Evolutionary conservation across 129 eudicot species (phyloP), one percentile per base, ranked within the genome.

Genomic region (Arctium minus): DNA sequence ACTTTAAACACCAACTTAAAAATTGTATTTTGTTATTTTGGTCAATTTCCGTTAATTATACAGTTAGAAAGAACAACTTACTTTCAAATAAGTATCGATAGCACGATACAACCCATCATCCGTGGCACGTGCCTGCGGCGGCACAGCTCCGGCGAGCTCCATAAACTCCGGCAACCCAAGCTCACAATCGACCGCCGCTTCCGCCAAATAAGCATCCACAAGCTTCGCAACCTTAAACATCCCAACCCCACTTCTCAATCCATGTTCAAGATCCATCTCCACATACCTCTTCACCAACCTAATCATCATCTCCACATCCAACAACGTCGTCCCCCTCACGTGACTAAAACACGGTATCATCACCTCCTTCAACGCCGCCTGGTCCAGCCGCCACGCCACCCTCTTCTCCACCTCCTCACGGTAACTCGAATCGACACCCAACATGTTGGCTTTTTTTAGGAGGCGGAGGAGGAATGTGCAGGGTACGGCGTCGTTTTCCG

Each of bases 81-180:
- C 99, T 81, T 92, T 95, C 46, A 95, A 88, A 85, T 88, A 95
- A 15, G 92, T 95, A 76, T 95, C 99, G 48, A 95, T 91, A 75
- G 99, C 99, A 2, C 97, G 91, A 84, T 95, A 92, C 71, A 95
- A 85, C 6, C 97, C 94, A 82, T 95, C 99, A 48, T 95, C 93
- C 0, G 64, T 84, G 6, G 87, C 72, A 9, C 99, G 91, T 1
- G 97, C 97, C 44, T 90, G 93, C 18, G 78, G 42, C 5, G 99
- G 99, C 13, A 95, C 76, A 1, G 86, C 91, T 75, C 86, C 81
- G 33, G 97, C 99, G 37, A 95, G 92, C 42, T 81, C 93, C 67
- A 93, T 71, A 64, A 95, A 95, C 53, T 90, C 92, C 62, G 85
- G 60, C 87, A 90, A 74, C 17, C 9, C 72, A 73, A 92, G 75